These are phyloP conservation scores for Cunninghamia lanceolata DNA, from an alignment of 75 land plant genomes.

Conservation along the genomic window DNA sequence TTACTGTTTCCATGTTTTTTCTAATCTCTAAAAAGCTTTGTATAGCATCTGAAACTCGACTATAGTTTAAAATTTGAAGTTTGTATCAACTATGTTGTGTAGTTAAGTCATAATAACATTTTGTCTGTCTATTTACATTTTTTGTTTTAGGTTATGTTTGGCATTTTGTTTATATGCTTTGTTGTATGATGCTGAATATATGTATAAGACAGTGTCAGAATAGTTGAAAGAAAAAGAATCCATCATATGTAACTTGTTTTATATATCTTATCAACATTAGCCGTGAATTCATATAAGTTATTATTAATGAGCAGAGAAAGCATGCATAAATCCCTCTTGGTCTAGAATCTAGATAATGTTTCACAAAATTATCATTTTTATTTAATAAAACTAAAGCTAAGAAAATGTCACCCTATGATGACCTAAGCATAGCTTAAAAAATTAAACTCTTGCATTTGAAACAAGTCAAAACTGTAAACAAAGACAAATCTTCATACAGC, in stretches of 20 bases:
- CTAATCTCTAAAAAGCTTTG: not conserved
- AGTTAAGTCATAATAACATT: not conserved
- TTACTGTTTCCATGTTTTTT: not conserved
- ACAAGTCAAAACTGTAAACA: not conserved
- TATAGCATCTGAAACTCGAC: not conserved
- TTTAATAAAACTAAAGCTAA: too few species aligned
- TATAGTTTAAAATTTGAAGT: too few species aligned
- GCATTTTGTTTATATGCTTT: not conserved
- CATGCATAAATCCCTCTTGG: not conserved
- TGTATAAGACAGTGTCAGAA: not conserved
- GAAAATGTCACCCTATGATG: too few species aligned
- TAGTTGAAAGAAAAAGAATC: not conserved
- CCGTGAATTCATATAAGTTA: not conserved
- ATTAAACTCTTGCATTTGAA: not conserved
- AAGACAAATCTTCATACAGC: not conserved
- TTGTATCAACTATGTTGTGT: not conserved
- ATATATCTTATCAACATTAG: not conserved
- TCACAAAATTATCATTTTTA: too few species aligned
- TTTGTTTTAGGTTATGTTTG: not conserved
- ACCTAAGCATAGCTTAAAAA: not conserved
- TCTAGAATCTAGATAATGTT: not conserved
- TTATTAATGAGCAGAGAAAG: not conserved
- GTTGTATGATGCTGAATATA: not conserved
- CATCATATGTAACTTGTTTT: not conserved
- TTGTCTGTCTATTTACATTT: not conserved